Percentiles rank a stretch among this genome's conserved stretches.
These are phyloP conservation scores for Suillus cothurnatus DNA, from an alignment of 768 basidiomycete genomes.

Conservation along the genomic window DNA sequence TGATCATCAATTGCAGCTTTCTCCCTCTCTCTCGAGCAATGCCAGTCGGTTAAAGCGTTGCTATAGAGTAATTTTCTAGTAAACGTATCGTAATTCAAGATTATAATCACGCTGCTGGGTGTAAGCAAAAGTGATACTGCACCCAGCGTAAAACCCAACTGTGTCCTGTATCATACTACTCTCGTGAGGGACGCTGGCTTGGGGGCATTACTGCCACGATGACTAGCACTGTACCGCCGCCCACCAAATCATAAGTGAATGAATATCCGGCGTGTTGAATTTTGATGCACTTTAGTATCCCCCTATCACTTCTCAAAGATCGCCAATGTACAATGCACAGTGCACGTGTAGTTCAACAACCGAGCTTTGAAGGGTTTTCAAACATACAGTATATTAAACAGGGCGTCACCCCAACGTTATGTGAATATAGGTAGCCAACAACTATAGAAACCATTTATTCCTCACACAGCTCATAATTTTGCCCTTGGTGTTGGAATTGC, in stretches of 20 bases:
- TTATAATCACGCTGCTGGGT: slow-evolving; percentile 90
- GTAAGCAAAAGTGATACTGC: slow-evolving; percentile 87
- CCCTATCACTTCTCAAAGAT: not conserved
- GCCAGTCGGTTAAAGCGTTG: not conserved
- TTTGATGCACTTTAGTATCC: not conserved
- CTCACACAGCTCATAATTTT: not conserved
- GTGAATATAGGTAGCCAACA: not conserved
- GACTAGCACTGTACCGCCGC: slow-evolving; percentile 30
- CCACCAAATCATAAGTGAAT: no score
- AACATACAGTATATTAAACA: not conserved
- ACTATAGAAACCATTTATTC: not conserved
- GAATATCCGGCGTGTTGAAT: not conserved
- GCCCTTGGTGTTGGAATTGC: slow-evolving; percentile 3
- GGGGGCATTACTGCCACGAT: slow-evolving; percentile 37
- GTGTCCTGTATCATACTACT: slow-evolving; percentile 64
- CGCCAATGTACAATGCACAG: not conserved
- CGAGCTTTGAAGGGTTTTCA: not conserved
- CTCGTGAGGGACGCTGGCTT: slow-evolving; percentile 51
- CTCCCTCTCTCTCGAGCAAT: no score
- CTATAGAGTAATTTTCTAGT: slow-evolving; percentile 30
- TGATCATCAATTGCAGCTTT: no score
- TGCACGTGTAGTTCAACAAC: not conserved
- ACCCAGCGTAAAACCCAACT: slow-evolving; percentile 89
- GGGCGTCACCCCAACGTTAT: not conserved
- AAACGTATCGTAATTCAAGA: slow-evolving; percentile 86